Conservation (phyloP, 169 alveolate genomes). For the Cryptosporidium andersoni region DNA sequence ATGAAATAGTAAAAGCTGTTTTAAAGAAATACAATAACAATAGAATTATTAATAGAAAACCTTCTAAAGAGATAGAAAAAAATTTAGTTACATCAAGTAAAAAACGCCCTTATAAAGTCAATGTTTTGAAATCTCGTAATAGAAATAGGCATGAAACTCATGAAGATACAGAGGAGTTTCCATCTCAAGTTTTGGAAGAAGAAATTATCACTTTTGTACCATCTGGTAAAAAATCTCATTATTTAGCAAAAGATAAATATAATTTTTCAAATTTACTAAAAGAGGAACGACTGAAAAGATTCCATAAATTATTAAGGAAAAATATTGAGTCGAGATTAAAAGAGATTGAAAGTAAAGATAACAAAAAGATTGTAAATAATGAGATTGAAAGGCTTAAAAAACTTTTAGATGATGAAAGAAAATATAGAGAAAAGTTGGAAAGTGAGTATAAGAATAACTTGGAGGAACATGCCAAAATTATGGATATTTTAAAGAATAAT, state of each 20-base stretch:
- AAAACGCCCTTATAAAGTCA: background rate
- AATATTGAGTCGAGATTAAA: constrained; percentile 19
- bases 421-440: constrained; percentile 42
- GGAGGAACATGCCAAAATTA: constrained; percentile 63
- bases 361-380: constrained; percentile 4
- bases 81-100: constrained; percentile 39
- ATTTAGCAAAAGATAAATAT: constrained; percentile 17
- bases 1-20: constrained; percentile 13
- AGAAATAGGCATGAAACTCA: background rate
- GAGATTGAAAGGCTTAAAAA: constrained; percentile 5
- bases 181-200: constrained; percentile 2
- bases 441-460: constrained; percentile 52
- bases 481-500: constrained; percentile 50
- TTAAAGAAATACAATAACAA: constrained; percentile 3
- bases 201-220: background rate
- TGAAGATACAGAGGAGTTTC: background rate
- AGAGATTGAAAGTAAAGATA: constrained; percentile 43
- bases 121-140: background rate
- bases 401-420: constrained; percentile 19
- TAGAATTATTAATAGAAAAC: constrained; percentile 14
- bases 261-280: constrained; percentile 49
- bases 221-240: background rate
- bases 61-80: background rate
- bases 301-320: constrained; percentile 34
- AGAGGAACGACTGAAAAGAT: constrained; percentile 42